phyloP scores from a whole-genome alignment of 495 filamentous ascomycete species.

The Talaromyces ruber region DNA sequence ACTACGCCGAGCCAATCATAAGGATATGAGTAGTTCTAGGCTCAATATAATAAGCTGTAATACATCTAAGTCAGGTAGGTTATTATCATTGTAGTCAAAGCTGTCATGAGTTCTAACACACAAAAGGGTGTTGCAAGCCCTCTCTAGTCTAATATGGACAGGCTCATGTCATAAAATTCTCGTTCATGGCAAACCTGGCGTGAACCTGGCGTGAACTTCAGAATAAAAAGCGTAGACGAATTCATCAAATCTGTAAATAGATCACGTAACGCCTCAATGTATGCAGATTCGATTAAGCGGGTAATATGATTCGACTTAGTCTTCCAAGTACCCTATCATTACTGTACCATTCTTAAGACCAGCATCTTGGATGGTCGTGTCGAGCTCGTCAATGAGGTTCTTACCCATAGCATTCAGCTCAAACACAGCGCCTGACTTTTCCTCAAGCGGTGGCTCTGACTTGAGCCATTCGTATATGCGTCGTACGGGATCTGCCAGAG shows the following conservation, averaged over 20 bases:
- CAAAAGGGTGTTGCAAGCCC: background rate
- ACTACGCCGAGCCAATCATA: background rate
- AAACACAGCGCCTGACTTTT: constrained; percentile 70
- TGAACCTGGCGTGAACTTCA: background rate
- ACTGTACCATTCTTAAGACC: constrained; percentile 85
- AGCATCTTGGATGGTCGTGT: constrained; percentile 67
- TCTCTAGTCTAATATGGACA: background rate
- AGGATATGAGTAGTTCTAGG: background rate
- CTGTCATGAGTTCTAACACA: background rate
- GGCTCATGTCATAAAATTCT: background rate
- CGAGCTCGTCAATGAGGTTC: constrained; percentile 69
- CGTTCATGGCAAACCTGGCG: background rate
- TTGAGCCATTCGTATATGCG: constrained; percentile 96
- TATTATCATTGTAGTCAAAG: background rate
- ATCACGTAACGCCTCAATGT: constrained; percentile 4
- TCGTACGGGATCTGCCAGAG: constrained; percentile 66
- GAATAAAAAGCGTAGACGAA: background rate
- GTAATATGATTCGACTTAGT: constrained; percentile 19
- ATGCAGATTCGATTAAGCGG: constrained; percentile 1
- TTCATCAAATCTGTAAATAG: background rate
- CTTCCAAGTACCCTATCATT: constrained; percentile 82
- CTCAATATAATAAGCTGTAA: background rate
- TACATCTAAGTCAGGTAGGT: background rate
- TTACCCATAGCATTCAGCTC: constrained; percentile 75
- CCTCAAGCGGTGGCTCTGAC: constrained; percentile 59